Base-by-base conservation (phyloP, 768 basidiomycete species). In the Suillus sp. region DNA sequence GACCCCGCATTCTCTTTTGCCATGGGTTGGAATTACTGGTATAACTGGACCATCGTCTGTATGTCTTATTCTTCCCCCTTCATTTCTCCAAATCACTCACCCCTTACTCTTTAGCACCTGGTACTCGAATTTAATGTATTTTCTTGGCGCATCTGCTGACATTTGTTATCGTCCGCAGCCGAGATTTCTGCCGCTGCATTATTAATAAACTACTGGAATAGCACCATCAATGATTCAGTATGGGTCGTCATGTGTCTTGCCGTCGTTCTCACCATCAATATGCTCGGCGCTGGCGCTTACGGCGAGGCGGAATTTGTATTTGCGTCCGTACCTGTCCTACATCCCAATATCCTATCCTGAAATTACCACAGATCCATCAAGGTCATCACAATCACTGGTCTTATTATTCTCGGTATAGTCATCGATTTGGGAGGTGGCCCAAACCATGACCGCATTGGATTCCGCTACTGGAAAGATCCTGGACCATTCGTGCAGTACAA, bases 371-470 rank as follows among this genome's bases (percentile, higher is more conserved):
- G 85, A 4, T 93, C 91, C 9, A 93, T 96, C 79, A 96, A 96
- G 75, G 91, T 96, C n/a, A 75, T 96, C 65, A 90, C 91, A 0
- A 91, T 95, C 67, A 83, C 81, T 4, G 92, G 89, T 63, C 79
- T 87, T 42, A 88, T 88, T 59, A 86, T 89, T 65, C 71, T 89
- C n/a, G 87, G 87, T 10, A 80, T 88, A 8, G 80, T 96, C 37
- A 78, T 96, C 65, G 93, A 95, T 72, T 86, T 94, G 47, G 96
- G 96, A 66, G 95, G 93, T 63, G 95, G 92, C 2, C 95, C 94
- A 8, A 76, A 84, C 68, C 89, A 91, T 69, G 91, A 93, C 70
- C 84, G 91, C 47, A 70, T 84, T 64, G 78, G 78, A 22, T 79
- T 76, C 74, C 73, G 78, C 4, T 93, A 90, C 79, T 96, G 94